phyloP scores from a whole-genome alignment of 2,329 filamentous ascomycete genomes.

The Aspergillus luchuensis region DNA sequence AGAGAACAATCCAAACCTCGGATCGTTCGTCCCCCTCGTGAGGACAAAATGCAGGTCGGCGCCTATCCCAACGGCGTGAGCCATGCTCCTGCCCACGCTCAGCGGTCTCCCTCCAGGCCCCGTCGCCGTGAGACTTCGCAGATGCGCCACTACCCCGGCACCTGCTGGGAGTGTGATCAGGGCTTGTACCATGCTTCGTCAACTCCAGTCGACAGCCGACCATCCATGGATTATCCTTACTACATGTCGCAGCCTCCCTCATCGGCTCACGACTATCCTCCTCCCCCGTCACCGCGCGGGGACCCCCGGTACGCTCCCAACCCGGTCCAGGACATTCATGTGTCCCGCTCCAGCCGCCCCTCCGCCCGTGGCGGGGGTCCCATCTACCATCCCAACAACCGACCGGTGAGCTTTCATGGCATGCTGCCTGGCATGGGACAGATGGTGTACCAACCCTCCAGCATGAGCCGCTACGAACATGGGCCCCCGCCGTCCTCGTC shows the following conservation, averaged over 20 bases:
- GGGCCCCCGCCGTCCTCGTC: conserved; percentile 42
- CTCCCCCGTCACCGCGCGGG: conserved; percentile 31
- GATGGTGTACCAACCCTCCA: conserved; percentile 32
- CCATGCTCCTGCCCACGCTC: conserved; percentile 31
- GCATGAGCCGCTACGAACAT: conserved; percentile 35
- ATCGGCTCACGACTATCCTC: conserved; percentile 33
- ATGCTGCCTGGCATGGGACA: conserved; percentile 34
- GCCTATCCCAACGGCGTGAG: conserved; percentile 31
- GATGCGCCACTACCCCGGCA: conserved; percentile 33
- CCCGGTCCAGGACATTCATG: conserved; percentile 35
- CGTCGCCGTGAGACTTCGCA: conserved; percentile 36
- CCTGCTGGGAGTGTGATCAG: conserved; percentile 41
- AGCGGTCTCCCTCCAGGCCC: conserved; percentile 38
- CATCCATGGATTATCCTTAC: conserved; percentile 34
- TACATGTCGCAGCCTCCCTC: conserved; percentile 31
- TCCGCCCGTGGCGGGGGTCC: conserved; percentile 34
- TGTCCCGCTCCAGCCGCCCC: conserved; percentile 31
- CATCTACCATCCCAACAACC: conserved; percentile 38
- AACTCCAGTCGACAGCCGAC: conserved; percentile 33
- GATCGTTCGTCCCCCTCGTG: conserved; percentile 29
- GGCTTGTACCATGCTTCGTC: conserved; percentile 35
- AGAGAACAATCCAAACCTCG: conserved; percentile 38
- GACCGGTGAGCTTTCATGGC: conserved; percentile 45
- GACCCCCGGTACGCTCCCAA: conserved; percentile 32
- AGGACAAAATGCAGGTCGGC: conserved; percentile 41